Evolutionary conservation across 345 rosid genomes (phyloP), one percentile per base, ranked within the genome.

Genomic region (Schrenkiella parvula): DNA sequence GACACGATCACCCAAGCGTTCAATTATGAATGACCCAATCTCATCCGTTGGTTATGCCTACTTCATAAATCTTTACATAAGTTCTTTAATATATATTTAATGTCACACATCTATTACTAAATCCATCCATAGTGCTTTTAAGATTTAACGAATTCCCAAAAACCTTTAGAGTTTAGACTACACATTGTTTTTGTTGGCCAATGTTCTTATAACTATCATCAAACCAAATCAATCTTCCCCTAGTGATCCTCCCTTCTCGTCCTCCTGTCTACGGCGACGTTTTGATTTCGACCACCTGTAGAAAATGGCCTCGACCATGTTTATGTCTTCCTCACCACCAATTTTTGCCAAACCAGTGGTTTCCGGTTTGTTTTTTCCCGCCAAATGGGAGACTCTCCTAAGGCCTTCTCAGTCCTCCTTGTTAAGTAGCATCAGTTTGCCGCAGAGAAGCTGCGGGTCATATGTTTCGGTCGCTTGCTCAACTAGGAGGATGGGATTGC

Each of bases 401-500:
- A 51, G 3, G 7, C 8, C 73, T 34, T 38, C 58, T 35, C 12
- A 61, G 42, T 31, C 54, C 4, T 8, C 32, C 47, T 8, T 52
- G 31, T 14, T 4, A 3, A 37, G 31, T 19, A 34, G 7, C 38
- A 7, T 55, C 46, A 75, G 35, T 54, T 13, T 74, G 43, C 44
- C 14, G 41, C 51, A 32, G 23, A 59, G 52, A 28, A 22, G 51
- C 26, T 63, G 73, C 50, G 82, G 84, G 3, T 73, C 81, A 5
- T 31, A 72, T 14, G 68, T 31, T 61, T 77, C 79, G 8, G 68
- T 63, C 18, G 85, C 92, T 4, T 85, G 90, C 80, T 85, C 89
- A 4, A 82, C 92, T 1, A 84, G 95, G 11, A 83, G 85, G 64
- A 89, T 85, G 10, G 93, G 92, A 54, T 80, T 29, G 46, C 89